Evolutionary conservation across 2,329 filamentous ascomycete genomes (phyloP).

Genomic region (Nannizzia gypsea): DNA sequence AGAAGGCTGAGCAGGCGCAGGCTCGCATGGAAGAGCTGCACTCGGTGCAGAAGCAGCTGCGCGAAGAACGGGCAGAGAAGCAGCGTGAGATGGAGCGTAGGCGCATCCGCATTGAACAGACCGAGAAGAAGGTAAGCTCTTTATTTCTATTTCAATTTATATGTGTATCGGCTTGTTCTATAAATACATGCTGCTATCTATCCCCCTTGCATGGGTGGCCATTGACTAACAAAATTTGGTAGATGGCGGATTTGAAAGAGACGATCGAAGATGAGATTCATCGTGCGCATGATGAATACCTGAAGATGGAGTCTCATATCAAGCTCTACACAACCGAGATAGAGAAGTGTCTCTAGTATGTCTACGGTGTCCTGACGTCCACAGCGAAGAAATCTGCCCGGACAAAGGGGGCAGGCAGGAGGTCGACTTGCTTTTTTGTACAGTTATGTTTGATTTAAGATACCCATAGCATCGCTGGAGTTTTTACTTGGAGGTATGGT

Average conservation of each 20-base stretch:
- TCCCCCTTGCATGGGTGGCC: too few species aligned
- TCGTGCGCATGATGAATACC: constrained; percentile 80
- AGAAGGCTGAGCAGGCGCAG: constrained; percentile 70
- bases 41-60: constrained; percentile 64
- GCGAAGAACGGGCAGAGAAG: constrained; percentile 75
- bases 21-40: constrained; percentile 83
- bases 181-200: background rate
- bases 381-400: too few species aligned
- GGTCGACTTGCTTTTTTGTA: constrained; percentile 16
- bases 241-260: constrained; percentile 97
- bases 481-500: constrained; percentile 20
- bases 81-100: constrained; percentile 84
- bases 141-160: background rate
- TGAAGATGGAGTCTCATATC: constrained; percentile 96
- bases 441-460: constrained; percentile 17
- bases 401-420: too few species aligned
- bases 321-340: constrained; percentile 97
- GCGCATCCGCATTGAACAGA: constrained; percentile 90
- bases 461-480: background rate
- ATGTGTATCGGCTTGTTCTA: constrained; percentile 2
- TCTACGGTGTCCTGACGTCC: background rate
- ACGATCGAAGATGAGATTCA: constrained; percentile 93
- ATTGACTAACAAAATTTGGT: constrained; percentile 16
- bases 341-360: constrained; percentile 63
- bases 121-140: constrained; percentile 79